Evolutionary conservation across 371 early-diverging fungal species (phyloP).

Genomic region (Lichtheimia ramosa): DNA sequence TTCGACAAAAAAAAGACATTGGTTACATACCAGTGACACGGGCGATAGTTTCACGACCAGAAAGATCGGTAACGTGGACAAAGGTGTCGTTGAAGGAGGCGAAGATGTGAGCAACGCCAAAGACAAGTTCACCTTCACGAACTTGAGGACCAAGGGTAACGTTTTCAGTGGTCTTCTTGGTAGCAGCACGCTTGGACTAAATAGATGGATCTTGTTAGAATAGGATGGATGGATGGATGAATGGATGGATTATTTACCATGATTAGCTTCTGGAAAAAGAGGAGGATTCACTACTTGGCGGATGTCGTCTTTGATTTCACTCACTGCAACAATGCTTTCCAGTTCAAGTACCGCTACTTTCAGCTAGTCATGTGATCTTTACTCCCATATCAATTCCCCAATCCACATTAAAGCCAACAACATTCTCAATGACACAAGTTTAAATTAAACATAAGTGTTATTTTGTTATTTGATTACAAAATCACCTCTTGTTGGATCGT

Average conservation of each 20-base stretch:
- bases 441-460: too few species aligned
- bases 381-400: too few species aligned
- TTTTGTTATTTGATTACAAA: too few species aligned
- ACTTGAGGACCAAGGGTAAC: constrained; percentile 97
- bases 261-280: constrained; percentile 1
- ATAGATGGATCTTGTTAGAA: constrained; percentile 2
- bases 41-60: constrained; percentile 99
- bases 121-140: constrained; percentile 97
- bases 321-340: too few species aligned
- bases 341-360: too few species aligned
- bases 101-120: constrained; percentile 99
- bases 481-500: constrained; percentile 15
- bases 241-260: neutral
- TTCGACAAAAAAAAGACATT: neutral
- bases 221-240: constrained; percentile 9
- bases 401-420: too few species aligned
- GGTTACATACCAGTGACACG: constrained; percentile 92
- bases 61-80: constrained; percentile 99
- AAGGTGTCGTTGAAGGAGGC: constrained; percentile 99
- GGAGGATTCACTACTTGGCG: neutral
- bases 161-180: constrained; percentile 79
- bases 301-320: neutral
- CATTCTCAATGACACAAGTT: too few species aligned
- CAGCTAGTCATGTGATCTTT: too few species aligned
- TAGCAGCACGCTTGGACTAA: constrained; percentile 60